Evolutionary conservation across 139 green algal genomes (phyloP), one percentile per base, ranked within the genome.

Genomic region (Ulvella scutata): DNA sequence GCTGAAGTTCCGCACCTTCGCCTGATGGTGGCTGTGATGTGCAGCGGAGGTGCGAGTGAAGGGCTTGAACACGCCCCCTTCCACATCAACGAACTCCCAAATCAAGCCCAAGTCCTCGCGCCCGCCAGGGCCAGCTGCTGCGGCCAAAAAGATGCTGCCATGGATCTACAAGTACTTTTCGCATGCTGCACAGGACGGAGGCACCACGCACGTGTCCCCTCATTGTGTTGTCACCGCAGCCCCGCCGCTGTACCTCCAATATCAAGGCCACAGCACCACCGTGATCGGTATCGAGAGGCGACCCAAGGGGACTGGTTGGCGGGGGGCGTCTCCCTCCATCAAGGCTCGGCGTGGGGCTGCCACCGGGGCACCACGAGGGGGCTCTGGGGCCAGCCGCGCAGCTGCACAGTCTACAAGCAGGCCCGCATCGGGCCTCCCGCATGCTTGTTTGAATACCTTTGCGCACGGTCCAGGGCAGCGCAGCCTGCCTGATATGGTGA

Each of bases 81-180:
- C 51, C 13, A 67, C 51, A 6, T 36, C n/a, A n/a, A n/a, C 31
- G 51, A 67, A 67, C 51, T 67, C 51, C 51, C 51, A 67, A 26
- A 67, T n/a, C 51, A n/a, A 67, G n/a, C 31, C 31, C 51, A n/a
- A 26, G n/a, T n/a, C 33, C 51, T 6, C 51, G 1, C 51, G 51
- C 0, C 51, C 51, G 9, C 51, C 51, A n/a, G 51, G 51, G 9
- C 51, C 51, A 26, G 33, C 51, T 6, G 51, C 51, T 1, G 51
- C 51, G 4, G 51, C 51, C 13, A 67, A 67, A 26, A 67, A 67
- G 51, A 67, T 67, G 51, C 51, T 67, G 51, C 51, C 51, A 6
- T 67, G 51, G 51, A 67, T 67, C 9, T 67, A 67, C 2, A 67
- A 67, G 51, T 67, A 67, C 51, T 67, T 67, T 23, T 67, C 51